phyloP scores from a whole-genome alignment of 495 filamentous ascomycete species.

The Lentithecium fluviatile region DNA sequence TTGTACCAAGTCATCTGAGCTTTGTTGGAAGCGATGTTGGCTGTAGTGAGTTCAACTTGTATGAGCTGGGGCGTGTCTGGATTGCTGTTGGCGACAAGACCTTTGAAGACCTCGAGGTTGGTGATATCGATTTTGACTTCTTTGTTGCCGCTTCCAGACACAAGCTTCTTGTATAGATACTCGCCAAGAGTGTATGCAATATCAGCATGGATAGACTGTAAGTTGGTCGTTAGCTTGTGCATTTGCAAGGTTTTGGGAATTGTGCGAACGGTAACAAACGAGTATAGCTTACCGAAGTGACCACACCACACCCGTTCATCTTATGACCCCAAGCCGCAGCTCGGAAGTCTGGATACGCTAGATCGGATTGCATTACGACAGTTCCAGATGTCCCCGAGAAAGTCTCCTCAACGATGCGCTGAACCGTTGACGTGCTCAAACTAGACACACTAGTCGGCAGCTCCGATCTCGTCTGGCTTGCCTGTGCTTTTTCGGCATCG shows the following conservation, averaged over 20 bases:
- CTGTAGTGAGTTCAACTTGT: slow-evolving; percentile 35
- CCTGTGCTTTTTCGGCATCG: not conserved
- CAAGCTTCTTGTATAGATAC: slow-evolving; percentile 33
- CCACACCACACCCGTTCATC: slow-evolving; percentile 47
- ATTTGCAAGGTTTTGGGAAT: too few species aligned
- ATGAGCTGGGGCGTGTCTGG: slow-evolving; percentile 42
- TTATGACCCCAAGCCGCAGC: slow-evolving; percentile 41
- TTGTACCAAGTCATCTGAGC: slow-evolving; percentile 44
- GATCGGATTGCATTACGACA: slow-evolving; percentile 40
- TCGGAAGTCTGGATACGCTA: slow-evolving; percentile 42
- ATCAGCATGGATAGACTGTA: slow-evolving; percentile 6
- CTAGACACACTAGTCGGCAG: not conserved
- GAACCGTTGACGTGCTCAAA: slow-evolving; percentile 22
- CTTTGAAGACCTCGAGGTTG: slow-evolving; percentile 36
- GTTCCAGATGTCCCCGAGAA: slow-evolving; percentile 21
- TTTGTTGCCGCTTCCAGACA: too few species aligned
- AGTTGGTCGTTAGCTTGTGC: not conserved
- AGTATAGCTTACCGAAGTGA: slow-evolving; percentile 41
- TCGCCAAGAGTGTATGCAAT: slow-evolving; percentile 31
- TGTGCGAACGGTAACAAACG: too few species aligned
- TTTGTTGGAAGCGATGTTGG: slow-evolving; percentile 31
- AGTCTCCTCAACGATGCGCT: slow-evolving; percentile 35
- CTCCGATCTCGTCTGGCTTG: not conserved
- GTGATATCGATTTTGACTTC: slow-evolving; percentile 32
- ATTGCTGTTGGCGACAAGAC: slow-evolving; percentile 35